These are phyloP conservation scores for Rosa multiflora DNA, from an alignment of 306 rosid genomes.

Conservation along the genomic window DNA sequence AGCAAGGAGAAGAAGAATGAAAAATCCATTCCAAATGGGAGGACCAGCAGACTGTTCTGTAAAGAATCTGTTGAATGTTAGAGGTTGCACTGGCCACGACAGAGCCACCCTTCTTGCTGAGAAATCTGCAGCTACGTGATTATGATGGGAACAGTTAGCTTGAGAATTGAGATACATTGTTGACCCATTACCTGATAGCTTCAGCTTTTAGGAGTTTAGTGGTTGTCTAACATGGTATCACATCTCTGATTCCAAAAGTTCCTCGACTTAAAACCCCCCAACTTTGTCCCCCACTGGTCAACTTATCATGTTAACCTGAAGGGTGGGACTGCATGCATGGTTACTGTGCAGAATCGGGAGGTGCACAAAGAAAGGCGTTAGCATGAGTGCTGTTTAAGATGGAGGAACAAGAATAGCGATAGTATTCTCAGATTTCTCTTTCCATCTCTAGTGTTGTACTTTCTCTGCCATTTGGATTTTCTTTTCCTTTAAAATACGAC, in stretches of 20 bases:
- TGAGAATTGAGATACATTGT: constrained; percentile 14
- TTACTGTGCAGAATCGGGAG: neutral
- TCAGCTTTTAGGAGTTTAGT: neutral
- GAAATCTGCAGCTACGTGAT: constrained; percentile 39
- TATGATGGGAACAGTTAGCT: constrained; percentile 1
- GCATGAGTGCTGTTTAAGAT: neutral
- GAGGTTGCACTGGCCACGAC: constrained; percentile 31
- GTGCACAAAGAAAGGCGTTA: neutral
- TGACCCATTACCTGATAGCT: constrained; percentile 1
- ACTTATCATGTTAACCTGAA: neutral
- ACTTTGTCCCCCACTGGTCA: neutral
- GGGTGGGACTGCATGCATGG: neutral
- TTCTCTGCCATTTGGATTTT: neutral
- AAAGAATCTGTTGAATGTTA: constrained; percentile 50
- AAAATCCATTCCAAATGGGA: constrained; percentile 26
- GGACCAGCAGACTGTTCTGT: constrained; percentile 32
- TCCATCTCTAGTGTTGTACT: neutral
- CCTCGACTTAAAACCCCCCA: neutral
- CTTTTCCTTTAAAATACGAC: neutral
- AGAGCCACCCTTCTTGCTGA: constrained; percentile 31
- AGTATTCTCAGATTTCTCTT: neutral
- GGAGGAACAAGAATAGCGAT: neutral
- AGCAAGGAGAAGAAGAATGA: constrained; percentile 35
- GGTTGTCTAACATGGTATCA: constrained; percentile 15
- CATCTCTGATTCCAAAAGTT: neutral